A percentile compares a stretch with the other conserved stretches of the same genome.
These are phyloP conservation scores for Nitzschia sp. DNA, from an alignment of 108 stramenopile species.

Conservation along the genomic window DNA sequence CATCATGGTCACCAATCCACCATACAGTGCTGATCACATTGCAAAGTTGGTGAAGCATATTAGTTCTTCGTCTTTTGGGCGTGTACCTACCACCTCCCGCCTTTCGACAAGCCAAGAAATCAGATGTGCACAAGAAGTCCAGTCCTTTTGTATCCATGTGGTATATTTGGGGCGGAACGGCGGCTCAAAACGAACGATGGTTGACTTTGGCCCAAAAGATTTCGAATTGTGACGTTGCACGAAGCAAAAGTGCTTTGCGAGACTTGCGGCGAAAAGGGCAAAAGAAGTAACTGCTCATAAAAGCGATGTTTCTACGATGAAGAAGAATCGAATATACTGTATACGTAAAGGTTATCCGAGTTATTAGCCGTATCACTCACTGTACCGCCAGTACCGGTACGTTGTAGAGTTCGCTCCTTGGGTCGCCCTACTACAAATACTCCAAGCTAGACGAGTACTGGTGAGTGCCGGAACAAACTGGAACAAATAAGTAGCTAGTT, in stretches of 20 bases:
- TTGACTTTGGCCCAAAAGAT: conserved; percentile 20
- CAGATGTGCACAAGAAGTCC: conserved; percentile 86
- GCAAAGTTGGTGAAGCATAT: conserved; percentile 77
- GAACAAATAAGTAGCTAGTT: too few species aligned
- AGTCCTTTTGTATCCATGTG: conserved; percentile 90
- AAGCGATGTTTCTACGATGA: too few species aligned
- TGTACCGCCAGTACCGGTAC: too few species aligned
- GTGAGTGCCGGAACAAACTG: too few species aligned
- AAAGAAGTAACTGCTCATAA: too few species aligned
- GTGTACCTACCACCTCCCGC: conserved; percentile 81
- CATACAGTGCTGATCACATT: conserved; percentile 93
- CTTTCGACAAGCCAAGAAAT: conserved; percentile 79
- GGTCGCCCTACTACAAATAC: too few species aligned
- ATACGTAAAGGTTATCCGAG: too few species aligned
- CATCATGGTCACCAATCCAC: conserved; percentile 95
- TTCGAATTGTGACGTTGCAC: conserved; percentile 58
- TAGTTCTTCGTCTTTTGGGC: conserved; percentile 40
- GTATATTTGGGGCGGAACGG: conserved; percentile 83
- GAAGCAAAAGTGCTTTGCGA: conserved; percentile 80
- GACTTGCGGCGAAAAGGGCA: conserved; percentile 77
- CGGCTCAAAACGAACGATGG: conserved; percentile 52
- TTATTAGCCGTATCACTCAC: too few species aligned
- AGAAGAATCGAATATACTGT: too few species aligned
- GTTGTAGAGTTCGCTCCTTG: too few species aligned
- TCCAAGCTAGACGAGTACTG: too few species aligned